Percentiles rank a stretch among this genome's conserved stretches.
Evolutionary conservation across 805 yeast genomes (phyloP).

Genomic region (Candida namnaoensis): DNA sequence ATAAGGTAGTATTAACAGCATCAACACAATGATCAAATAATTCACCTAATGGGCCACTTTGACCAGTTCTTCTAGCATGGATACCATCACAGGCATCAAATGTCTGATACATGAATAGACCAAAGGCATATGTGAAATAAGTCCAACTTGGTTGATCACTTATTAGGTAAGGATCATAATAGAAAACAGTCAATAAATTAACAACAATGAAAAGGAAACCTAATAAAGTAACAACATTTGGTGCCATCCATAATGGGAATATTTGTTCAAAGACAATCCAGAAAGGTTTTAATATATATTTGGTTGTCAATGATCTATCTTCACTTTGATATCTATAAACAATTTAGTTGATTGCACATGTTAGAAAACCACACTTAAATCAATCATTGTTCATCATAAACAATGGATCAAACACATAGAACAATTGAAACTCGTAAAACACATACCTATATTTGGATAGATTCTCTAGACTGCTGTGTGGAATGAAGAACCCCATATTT

Average conservation of each 20-base stretch:
- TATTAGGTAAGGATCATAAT: slow-evolving; percentile 62
- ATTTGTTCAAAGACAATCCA: slow-evolving; percentile 66
- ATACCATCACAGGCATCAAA: slow-evolving; percentile 95
- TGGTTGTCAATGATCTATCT: slow-evolving; percentile 74
- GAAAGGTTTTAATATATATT: slow-evolving; percentile 70
- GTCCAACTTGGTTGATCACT: slow-evolving; percentile 65
- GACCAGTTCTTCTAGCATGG: slow-evolving; percentile 94
- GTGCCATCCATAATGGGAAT: slow-evolving; percentile 88
- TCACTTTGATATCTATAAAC: slow-evolving; percentile 52
- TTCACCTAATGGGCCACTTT: slow-evolving; percentile 90
- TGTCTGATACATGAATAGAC: slow-evolving; percentile 85
- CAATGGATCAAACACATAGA: not conserved
- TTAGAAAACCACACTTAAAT: too few species aligned
- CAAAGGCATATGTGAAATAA: slow-evolving; percentile 68
- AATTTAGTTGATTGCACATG: too few species aligned
- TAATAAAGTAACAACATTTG: slow-evolving; percentile 76
- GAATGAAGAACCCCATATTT: slow-evolving; percentile 60
- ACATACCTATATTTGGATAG: slow-evolving; percentile 43
- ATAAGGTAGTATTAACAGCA: slow-evolving; percentile 71
- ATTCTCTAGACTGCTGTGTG: slow-evolving; percentile 39
- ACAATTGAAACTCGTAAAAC: not conserved
- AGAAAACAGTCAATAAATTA: slow-evolving; percentile 57
- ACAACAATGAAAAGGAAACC: slow-evolving; percentile 68
- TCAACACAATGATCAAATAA: slow-evolving; percentile 85
- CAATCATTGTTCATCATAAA: too few species aligned